These are phyloP conservation scores for Moesziomyces sp. DNA, from an alignment of 1,284 basidiomycete genomes.

Conservation along the genomic window DNA sequence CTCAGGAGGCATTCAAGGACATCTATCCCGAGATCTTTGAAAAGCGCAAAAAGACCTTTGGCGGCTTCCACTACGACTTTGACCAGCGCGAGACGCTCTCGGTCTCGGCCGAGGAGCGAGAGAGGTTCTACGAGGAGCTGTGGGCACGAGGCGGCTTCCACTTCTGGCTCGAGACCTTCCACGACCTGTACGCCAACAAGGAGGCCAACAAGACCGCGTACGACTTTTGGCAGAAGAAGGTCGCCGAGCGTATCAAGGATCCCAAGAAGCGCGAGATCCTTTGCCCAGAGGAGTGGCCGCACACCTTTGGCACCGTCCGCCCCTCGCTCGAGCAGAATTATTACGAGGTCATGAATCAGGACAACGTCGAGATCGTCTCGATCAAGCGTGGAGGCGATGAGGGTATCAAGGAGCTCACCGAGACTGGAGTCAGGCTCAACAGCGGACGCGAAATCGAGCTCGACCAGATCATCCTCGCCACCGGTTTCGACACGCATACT, in stretches of 20 bases:
- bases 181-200: conserved; percentile 45
- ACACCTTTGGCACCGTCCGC: conserved; percentile 56
- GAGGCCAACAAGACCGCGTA: conserved; percentile 51
- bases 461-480: conserved; percentile 64
- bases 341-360: conserved; percentile 70
- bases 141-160: conserved; percentile 48
- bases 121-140: conserved; percentile 42
- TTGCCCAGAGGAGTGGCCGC: conserved; percentile 49
- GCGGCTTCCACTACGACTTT: conserved; percentile 55
- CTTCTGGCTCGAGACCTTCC: conserved; percentile 55
- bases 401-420: conserved; percentile 70
- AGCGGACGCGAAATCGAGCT: conserved; percentile 68
- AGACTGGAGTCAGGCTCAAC: conserved; percentile 71
- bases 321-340: conserved; percentile 55
- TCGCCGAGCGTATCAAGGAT: conserved; percentile 41
- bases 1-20: conserved; percentile 51
- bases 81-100: conserved; percentile 36
- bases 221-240: conserved; percentile 58
- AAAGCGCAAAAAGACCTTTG: conserved; percentile 53
- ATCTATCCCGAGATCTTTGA: conserved; percentile 54
- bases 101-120: conserved; percentile 44
- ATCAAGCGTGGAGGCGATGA: conserved; percentile 58
- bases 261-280: conserved; percentile 56
- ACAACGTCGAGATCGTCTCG: conserved; percentile 73
- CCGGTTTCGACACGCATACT: conserved; percentile 65